Evolutionary conservation across 768 basidiomycete species (phyloP), one percentile per base, ranked within the genome.

Genomic region (Pisolithus albus): DNA sequence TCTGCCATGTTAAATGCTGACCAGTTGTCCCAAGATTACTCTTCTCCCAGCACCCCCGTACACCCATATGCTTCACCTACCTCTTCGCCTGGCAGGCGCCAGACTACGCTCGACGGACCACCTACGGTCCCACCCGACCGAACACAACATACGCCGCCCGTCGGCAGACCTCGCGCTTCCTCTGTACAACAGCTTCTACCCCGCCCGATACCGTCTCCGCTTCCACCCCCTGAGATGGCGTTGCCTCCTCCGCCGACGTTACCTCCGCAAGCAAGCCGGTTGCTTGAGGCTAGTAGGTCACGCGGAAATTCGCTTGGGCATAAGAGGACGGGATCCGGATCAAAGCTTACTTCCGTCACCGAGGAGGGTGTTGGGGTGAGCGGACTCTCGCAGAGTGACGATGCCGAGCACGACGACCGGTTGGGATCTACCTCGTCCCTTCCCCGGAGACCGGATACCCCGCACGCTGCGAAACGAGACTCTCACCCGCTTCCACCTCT

Each of bases 401-500:
- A 59, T 51, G 49, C 47, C 9, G 63, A 64, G 21, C 52, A 63
- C 32, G 68, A 66, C n/a, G 59, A 63, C 4, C 36, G 32, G 21
- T 21, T 18, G n/a, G 71, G 71, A 36, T 58, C 68, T 24, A 64
- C 57, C 40, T 42, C 54, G 19, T 61, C 68, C 42, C 62, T 64
- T 38, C 63, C 66, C 24, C 59, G 63, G 50, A 64, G 66, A 49
- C 64, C 73, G 37, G 75, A 77, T 42, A 73, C 73, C 7, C 71
- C 74, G 28, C 77, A 71, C 34, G 69, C 66, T 34, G 50, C 61
- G 30, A 77, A 72, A 56, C 71, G 70, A 58, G 81, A 82, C 39
- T 80, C 80, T 8, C 86, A 79, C 51, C 87, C 83, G 18, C 70
- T 87, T 11, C 86, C 85, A 16, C 84, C 84, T 41, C 64, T 86